Evolutionary conservation across 805 yeast species (phyloP).

Genomic region (Ascoidea asiatica): DNA sequence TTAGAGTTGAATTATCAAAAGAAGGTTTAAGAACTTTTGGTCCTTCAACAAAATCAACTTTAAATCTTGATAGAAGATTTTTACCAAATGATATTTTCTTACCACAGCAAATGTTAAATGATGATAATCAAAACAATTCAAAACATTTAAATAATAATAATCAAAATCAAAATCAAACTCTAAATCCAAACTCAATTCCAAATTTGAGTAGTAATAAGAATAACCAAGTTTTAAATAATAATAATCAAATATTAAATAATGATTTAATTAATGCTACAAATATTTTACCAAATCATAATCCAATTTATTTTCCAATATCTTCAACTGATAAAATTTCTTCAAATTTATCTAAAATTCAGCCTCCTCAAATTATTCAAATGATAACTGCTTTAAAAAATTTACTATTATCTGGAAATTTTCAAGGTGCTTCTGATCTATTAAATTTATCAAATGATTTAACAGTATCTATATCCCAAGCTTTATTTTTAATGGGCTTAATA

Average conservation of each 20-base stretch:
- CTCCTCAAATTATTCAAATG: constrained; percentile 56
- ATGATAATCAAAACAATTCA: constrained; percentile 3
- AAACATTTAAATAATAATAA: neutral
- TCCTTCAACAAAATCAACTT: constrained; percentile 25
- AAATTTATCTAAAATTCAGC: constrained; percentile 52
- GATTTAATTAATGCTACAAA: constrained; percentile 40
- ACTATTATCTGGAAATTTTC: constrained; percentile 32
- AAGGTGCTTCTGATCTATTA: constrained; percentile 34
- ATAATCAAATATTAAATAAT: constrained; percentile 25
- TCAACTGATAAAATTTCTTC: constrained; percentile 43
- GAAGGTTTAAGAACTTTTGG: constrained; percentile 33
- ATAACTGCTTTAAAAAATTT: constrained; percentile 51
- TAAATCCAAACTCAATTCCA: neutral
- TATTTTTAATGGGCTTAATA: constrained; percentile 64
- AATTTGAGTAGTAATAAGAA: neutral
- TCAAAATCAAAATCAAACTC: constrained; percentile 1
- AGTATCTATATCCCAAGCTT: constrained; percentile 57
- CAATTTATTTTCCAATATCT: constrained; percentile 27
- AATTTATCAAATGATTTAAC: constrained; percentile 44
- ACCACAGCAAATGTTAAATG: constrained; percentile 32
- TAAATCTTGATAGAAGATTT: constrained; percentile 29
- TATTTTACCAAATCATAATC: constrained; percentile 35
- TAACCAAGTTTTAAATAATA: constrained; percentile 1
- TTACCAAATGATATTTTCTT: constrained; percentile 45
- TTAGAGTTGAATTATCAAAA: constrained; percentile 47